Conservation (phyloP, 179 eudicot species). For the Carnegiea gigantea region DNA sequence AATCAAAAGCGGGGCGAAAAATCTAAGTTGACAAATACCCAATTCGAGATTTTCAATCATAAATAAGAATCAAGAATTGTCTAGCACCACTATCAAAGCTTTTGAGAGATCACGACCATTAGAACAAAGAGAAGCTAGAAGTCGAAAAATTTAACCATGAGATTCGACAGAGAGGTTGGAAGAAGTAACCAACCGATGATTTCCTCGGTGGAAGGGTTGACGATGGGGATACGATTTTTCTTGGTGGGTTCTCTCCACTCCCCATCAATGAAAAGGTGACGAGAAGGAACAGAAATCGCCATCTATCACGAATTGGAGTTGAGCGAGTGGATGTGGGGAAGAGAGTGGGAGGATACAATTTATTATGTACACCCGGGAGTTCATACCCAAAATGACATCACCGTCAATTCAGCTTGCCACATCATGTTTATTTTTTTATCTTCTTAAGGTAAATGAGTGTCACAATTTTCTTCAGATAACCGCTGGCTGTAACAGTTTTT, state of each 20-base stretch:
- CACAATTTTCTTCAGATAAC: too few relatives aligned
- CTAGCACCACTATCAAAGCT: background rate
- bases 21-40: background rate
- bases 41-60: background rate
- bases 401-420: too few relatives aligned
- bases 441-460: too few relatives aligned
- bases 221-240: conserved; percentile 63
- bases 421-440: too few relatives aligned
- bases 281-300: conserved; percentile 56
- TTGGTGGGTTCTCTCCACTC: conserved; percentile 77
- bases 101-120: background rate
- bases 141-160: background rate
- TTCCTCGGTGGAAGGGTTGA: conserved; percentile 85
- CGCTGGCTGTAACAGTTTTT: too few relatives aligned
- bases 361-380: too few relatives aligned
- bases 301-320: background rate
- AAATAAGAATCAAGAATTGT: background rate
- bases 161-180: background rate
- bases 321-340: background rate
- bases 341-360: too few relatives aligned
- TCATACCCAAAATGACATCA: too few relatives aligned
- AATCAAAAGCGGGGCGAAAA: background rate
- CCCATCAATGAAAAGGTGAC: conserved; percentile 85
- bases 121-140: background rate
- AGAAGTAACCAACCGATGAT: conserved; percentile 40